These are phyloP conservation scores for Trypanosoma cruzi DNA, from an alignment of 208 protist genomes.

Conservation along the genomic window DNA sequence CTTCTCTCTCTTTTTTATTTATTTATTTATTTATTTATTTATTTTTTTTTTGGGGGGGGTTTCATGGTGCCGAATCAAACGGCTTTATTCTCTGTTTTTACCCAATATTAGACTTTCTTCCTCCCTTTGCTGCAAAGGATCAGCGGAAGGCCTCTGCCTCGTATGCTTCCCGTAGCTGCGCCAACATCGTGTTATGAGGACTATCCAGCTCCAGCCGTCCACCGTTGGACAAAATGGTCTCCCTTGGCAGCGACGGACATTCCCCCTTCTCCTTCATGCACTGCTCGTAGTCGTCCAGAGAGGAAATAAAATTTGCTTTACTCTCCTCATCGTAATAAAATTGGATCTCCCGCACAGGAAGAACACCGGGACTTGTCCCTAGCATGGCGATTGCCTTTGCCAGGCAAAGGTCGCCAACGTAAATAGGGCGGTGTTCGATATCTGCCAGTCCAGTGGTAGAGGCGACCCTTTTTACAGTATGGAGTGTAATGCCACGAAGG, in stretches of 20 bases:
- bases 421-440: constrained; percentile 54
- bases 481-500: constrained; percentile 75
- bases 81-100: not conserved
- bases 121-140: not conserved
- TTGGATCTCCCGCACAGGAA: constrained; percentile 65
- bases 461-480: constrained; percentile 37
- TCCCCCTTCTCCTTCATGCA: not conserved
- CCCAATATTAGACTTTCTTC: not conserved
- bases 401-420: constrained; percentile 52
- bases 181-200: constrained; percentile 19
- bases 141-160: constrained; percentile 26
- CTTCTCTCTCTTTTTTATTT: too few relatives aligned
- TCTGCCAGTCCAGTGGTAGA: constrained; percentile 31
- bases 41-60: not conserved
- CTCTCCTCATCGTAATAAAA: constrained; percentile 56
- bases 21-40: not conserved
- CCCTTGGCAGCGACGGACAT: not conserved
- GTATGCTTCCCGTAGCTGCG: constrained; percentile 31
- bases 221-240: constrained; percentile 8
- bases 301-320: constrained; percentile 35
- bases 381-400: constrained; percentile 64
- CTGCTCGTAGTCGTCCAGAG: constrained; percentile 27
- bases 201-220: constrained; percentile 29
- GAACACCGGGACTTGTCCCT: constrained; percentile 69
- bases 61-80: not conserved